Base-by-base conservation (phyloP, 1,284 basidiomycete species). In the Phaffia rhodozyma region DNA sequence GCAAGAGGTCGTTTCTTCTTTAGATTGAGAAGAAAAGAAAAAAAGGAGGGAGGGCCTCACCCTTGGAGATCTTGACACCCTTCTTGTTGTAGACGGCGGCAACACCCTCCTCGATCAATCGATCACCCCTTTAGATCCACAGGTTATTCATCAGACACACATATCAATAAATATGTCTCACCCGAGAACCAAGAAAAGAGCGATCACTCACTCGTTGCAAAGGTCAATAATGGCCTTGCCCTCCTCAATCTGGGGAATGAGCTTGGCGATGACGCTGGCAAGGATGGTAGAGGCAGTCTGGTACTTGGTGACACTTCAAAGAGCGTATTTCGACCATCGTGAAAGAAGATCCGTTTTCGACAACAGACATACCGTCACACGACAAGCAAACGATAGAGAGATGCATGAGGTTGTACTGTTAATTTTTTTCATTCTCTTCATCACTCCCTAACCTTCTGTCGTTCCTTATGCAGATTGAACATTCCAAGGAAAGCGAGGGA, bases 271-370 rank as follows among this genome's bases (percentile, higher is more conserved):
- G 58, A 89, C 90, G 72, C 84, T 82, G 72, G 87, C 82, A 55
- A 89, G 84, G 75, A 96, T 91, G 71, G 96, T 91, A 67, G 89
- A 91, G 30, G 93, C 92, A 34, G 84, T 82, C 86, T 94, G 78
- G 74, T 79, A 80, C 74, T 79, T 78, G 68, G 76, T 77, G 65
- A 78, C 65, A 60, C 75, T 76, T 65, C 3, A 30, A 18, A 60
- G 48, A 60, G 3, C 5, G 16, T 43, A 2, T 43, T 43, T 43
- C 38, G 2, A 16, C 16, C n/a, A 18, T 47, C n/a, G 29, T 13
- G 34, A n/a, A 25, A 30, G 55, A 56, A 6, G n/a, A 23, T 34
- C 27, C 29, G 59, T 29, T 21, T 49, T n/a, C 38, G 11, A 60
- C 20, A 34, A 43, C 23, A 34, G 38, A 32, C 6, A 53, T 43